Evolutionary conservation across 257 asterid genomes (phyloP).

Genomic region (Thymus mandschuricus): DNA sequence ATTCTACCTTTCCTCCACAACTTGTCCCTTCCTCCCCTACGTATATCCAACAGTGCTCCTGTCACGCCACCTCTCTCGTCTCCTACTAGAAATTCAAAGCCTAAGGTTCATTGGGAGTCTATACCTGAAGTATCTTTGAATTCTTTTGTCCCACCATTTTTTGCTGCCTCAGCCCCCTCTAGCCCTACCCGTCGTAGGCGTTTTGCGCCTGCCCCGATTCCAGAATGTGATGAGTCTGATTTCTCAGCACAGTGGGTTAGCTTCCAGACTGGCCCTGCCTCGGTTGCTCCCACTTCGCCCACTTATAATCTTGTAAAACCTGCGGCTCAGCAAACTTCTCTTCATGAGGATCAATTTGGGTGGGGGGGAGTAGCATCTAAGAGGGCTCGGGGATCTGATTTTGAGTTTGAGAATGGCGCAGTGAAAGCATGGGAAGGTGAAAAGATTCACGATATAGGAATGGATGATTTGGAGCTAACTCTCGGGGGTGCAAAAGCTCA

Average conservation of each 20-base stretch:
- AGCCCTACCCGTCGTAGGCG: conserved; percentile 71
- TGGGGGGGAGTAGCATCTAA: conserved; percentile 64
- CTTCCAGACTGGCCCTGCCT: conserved; percentile 44
- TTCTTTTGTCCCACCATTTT: conserved; percentile 52
- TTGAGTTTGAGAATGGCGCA: conserved; percentile 60
- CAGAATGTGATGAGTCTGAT: conserved; percentile 75
- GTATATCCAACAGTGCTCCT: conserved; percentile 85
- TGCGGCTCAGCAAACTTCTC: conserved; percentile 40
- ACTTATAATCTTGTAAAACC: conserved; percentile 69
- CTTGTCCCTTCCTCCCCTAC: conserved; percentile 60
- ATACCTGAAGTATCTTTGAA: conserved; percentile 45
- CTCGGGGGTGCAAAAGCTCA: conserved; percentile 62
- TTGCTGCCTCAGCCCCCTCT: conserved; percentile 80
- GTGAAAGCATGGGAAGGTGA: conserved; percentile 91
- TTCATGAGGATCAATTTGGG: conserved; percentile 39
- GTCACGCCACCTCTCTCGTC: conserved; percentile 92
- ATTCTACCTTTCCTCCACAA: conserved; percentile 59
- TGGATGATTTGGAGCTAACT: conserved; percentile 80
- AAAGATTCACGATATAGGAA: conserved; percentile 59
- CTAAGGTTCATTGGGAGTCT: conserved; percentile 64
- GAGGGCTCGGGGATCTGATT: conserved; percentile 70
- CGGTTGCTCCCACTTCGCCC: conserved; percentile 57
- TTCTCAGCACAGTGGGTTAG: conserved; percentile 50
- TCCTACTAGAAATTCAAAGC: conserved; percentile 69
- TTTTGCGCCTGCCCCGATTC: conserved; percentile 66